Evolutionary conservation across 2,329 filamentous ascomycete species (phyloP), one percentile per base, ranked within the genome.

Genomic region (Hysterium pulicare): DNA sequence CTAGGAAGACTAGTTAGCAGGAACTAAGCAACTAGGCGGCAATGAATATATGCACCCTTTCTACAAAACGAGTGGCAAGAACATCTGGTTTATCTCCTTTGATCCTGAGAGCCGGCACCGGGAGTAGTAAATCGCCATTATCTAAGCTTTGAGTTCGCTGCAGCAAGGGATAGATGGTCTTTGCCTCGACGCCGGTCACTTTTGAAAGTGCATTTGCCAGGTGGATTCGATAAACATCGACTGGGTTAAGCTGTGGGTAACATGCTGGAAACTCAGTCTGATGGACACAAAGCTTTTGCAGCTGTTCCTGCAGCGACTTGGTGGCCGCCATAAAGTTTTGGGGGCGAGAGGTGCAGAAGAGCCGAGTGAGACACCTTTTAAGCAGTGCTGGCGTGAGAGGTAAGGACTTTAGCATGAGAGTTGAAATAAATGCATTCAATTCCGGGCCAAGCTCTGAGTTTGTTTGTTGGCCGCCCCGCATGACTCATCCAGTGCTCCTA

Each of bases 131-230:
- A 67, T 91, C 86, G 34, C 86, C 86, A 71, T 89, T 87, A 51
- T 90, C 86, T 17, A 89, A 72, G 11, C 80, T 77, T 49, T 78
- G 72, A 5, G 86, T 88, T 85, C 86, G 89, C 68, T 84, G 78
- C 28, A 90, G 71, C 21, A 80, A 79, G 28, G 79, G 77, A 67
- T 85, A 87, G 55, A 90, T 81, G 54, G 86, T 78, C 39, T 74
- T 70, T 15, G 75, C 62, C 39, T 85, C 81, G 32, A 86, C 83
- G 7, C 82, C 83, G 2, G 84, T 85, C 47, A 90, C 76, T n/a
- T 77, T 71, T 30, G 77, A 71, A 31, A 90, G 69, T 33, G 83
- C 70, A 21, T 81, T 72, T 47, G 83, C 79, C 47, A 90, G 76
- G 58, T 88, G 82, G 28, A 81, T 77, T 46, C 86, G 78, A 72